Base-by-base conservation (phyloP, 352 stramenopile genomes). In the Phytophthora megakarya region DNA sequence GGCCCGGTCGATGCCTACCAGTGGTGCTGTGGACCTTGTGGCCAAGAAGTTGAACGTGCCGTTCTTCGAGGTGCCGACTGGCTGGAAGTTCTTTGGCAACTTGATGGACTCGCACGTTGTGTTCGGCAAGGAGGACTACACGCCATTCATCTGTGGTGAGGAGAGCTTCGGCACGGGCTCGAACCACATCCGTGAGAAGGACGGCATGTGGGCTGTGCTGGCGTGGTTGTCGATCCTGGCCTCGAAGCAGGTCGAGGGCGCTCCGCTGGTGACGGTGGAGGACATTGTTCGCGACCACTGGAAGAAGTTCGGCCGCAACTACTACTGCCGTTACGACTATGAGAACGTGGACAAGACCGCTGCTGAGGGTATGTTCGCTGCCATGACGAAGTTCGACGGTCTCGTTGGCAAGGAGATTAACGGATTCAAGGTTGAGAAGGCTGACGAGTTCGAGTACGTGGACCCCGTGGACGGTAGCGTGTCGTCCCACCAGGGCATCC, bases 31-130 rank as follows among this genome's bases (percentile, higher is more conserved):
- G 23, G 98, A 99, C 80, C 85, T 98, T 18, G 98, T 99, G 33
- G 97, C 97, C 7, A 88, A 97, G 75, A 96, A 97, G 70, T 78
- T 99, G 39, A 88, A 87, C 45, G 97, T 99, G 60, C 84, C 89
- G 15, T 92, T 96, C 51, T 99, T 99, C 73, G 96, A 98, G 59
- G 98, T 98, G 33, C 98, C 98, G 18, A 99, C 98, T 26, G 98
- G 98, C 48, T 99, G 98, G 98, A 99, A 99, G 84, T 99, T 99
- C 80, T 99, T 99, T 70, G 97, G 97, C 33, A 99, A 99, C 81
- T 80, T 99, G 23, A 99, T 99, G 98, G 96, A 98, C 78, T 98
- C 95, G 13, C 96, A 97, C 62, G 93, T 97, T 35, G 81, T 97
- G 45, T 98, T 97, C 67, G 92, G 89, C 59, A 97, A 97, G 72